phyloP scores from a whole-genome alignment of 2,329 filamentous ascomycete species.

The Verticillium longisporum region DNA sequence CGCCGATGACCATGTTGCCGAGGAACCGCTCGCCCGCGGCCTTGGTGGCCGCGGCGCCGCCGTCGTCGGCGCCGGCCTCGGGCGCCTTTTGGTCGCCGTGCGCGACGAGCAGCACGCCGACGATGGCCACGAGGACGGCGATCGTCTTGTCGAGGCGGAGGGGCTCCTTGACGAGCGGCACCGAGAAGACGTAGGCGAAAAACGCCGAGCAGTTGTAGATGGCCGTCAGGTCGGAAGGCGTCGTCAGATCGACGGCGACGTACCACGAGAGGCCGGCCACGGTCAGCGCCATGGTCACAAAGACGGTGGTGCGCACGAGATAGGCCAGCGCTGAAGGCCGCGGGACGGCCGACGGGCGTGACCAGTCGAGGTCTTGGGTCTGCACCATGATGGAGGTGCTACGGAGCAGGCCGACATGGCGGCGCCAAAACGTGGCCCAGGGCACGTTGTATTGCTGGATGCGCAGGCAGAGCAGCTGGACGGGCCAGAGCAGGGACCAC shows the following conservation, averaged over 20 bases:
- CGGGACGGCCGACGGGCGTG: slow-evolving; percentile 27
- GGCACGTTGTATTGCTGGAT: slow-evolving; percentile 71
- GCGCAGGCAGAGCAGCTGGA: slow-evolving; percentile 73
- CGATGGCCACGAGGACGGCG: slow-evolving; percentile 79
- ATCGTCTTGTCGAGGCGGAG: slow-evolving; percentile 78
- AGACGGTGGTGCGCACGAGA: slow-evolving; percentile 69
- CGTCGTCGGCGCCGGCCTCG: slow-evolving; percentile 24
- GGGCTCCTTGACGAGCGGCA: slow-evolving; percentile 81
- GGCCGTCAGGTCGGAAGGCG: slow-evolving; percentile 85
- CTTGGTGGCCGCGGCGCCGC: slow-evolving; percentile 5
- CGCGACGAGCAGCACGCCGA: slow-evolving; percentile 88
- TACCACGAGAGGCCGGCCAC: slow-evolving; percentile 94
- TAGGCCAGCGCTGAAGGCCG: slow-evolving; percentile 51
- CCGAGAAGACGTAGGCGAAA: slow-evolving; percentile 95
- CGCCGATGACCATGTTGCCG: slow-evolving; percentile 87
- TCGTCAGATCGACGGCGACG: slow-evolving; percentile 87
- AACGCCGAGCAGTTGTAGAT: slow-evolving; percentile 99
- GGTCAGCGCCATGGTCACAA: slow-evolving; percentile 80
- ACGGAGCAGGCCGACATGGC: slow-evolving; percentile 42
- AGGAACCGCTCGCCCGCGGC: slow-evolving; percentile 60
- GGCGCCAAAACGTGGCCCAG: slow-evolving; percentile 80
- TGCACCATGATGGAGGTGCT: slow-evolving; percentile 75
- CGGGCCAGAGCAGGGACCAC: slow-evolving; percentile 84
- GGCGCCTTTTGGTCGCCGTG: slow-evolving; percentile 66
- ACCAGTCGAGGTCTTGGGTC: slow-evolving; percentile 64